phyloP scores from a whole-genome alignment of 805 yeast genomes.

The Candida jianshihensis region DNA sequence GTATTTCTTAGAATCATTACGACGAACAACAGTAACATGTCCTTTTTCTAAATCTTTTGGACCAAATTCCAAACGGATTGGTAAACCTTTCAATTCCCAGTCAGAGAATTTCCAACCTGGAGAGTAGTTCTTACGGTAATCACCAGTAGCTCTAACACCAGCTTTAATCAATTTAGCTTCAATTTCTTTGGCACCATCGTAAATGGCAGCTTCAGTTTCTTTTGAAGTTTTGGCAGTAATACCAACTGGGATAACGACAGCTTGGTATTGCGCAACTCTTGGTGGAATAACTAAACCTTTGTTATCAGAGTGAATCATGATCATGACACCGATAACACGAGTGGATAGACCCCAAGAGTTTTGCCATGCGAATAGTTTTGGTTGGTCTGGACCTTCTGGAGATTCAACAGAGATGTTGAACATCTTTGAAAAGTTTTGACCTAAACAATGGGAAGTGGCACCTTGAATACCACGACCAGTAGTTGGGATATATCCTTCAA shows the following conservation, averaged over 20 bases:
- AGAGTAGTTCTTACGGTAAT: slow-evolving; percentile 88
- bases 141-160: slow-evolving; percentile 75
- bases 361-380: slow-evolving; percentile 85
- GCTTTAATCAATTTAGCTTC: slow-evolving; percentile 53
- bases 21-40: slow-evolving; percentile 84
- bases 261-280: slow-evolving; percentile 88
- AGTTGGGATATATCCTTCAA: slow-evolving; percentile 94
- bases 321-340: slow-evolving; percentile 98
- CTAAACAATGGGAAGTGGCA: slow-evolving; percentile 96
- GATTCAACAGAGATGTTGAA: slow-evolving; percentile 92
- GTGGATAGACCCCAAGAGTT: slow-evolving; percentile 99
- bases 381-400: slow-evolving; percentile 85
- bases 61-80: slow-evolving; percentile 90
- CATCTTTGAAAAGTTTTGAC: slow-evolving; percentile 98
- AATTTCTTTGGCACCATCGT: slow-evolving; percentile 60
- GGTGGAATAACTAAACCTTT: slow-evolving; percentile 98
- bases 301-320: slow-evolving; percentile 97
- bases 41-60: slow-evolving; percentile 85
- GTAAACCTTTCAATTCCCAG: slow-evolving; percentile 94
- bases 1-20: slow-evolving; percentile 79
- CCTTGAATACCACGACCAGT: slow-evolving; percentile 99
- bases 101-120: slow-evolving; percentile 99
- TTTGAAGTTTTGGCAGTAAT: slow-evolving; percentile 78
- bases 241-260: slow-evolving; percentile 92
- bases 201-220: slow-evolving; percentile 65